phyloP scores from a whole-genome alignment of 768 basidiomycete genomes.

The Suillus bovinus region DNA sequence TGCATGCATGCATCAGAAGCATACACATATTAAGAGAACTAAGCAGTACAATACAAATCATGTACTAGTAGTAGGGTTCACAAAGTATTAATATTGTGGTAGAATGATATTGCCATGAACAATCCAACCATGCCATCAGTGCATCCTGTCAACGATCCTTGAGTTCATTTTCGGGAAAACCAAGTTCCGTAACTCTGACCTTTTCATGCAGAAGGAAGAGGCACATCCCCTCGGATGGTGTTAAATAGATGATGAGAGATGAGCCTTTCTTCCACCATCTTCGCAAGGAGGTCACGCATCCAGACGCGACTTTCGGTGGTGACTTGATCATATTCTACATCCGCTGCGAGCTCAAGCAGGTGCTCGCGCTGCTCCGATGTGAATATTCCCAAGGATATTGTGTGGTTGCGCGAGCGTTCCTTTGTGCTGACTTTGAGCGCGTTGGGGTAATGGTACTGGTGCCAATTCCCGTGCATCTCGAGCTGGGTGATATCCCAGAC shows the following conservation, averaged over 20 bases:
- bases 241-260: slow-evolving; percentile 9
- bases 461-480: slow-evolving; percentile 11
- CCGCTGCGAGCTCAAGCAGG: slow-evolving; percentile 28
- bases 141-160: neutral
- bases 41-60: neutral
- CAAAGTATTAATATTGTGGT: neutral
- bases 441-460: slow-evolving; percentile 29
- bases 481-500: slow-evolving; percentile 32
- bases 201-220: neutral
- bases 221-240: neutral
- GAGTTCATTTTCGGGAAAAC: neutral
- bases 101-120: neutral
- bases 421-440: slow-evolving; percentile 25
- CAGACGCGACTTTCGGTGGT: slow-evolving; percentile 17
- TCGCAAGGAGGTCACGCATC: slow-evolving; percentile 22
- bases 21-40: neutral
- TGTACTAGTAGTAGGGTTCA: neutral
- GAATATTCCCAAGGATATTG: slow-evolving; percentile 20
- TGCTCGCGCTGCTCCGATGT: slow-evolving; percentile 27
- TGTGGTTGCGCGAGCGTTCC: slow-evolving; percentile 13
- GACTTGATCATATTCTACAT: slow-evolving; percentile 19
- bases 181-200: neutral
- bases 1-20: neutral
- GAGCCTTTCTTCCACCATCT: slow-evolving; percentile 16
- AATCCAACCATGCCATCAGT: neutral